Conservation (phyloP, 768 basidiomycete species). For the Trametes punicea region DNA sequence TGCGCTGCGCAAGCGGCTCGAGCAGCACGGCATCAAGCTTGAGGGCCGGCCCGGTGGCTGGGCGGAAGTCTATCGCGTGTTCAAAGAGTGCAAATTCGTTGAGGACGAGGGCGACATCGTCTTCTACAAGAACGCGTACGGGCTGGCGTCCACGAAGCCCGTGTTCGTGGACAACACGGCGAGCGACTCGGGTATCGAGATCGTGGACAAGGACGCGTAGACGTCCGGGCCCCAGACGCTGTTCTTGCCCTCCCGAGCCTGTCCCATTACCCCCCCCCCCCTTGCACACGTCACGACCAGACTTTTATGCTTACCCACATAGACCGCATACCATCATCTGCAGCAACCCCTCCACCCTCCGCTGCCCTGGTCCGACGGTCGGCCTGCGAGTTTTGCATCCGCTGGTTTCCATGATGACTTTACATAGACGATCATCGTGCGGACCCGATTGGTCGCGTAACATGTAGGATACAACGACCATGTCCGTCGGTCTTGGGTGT, state of each 20-base stretch:
- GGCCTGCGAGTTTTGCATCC: too few species aligned
- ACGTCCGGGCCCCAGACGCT: background rate
- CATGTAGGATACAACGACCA: background rate
- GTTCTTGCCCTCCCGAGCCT: background rate
- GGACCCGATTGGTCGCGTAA: background rate
- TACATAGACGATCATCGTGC: too few species aligned
- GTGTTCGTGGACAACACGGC: slow-evolving; percentile 56
- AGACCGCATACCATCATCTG: background rate
- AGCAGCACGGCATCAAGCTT: slow-evolving; percentile 54
- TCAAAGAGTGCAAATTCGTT: slow-evolving; percentile 85
- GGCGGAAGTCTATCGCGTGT: slow-evolving; percentile 77
- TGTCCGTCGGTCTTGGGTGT: background rate
- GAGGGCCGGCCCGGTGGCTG: slow-evolving; percentile 76
- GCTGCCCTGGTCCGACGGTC: too few species aligned
- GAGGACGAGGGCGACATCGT: slow-evolving; percentile 91
- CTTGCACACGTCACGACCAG: background rate
- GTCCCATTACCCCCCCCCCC: background rate
- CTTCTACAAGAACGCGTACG: slow-evolving; percentile 87
- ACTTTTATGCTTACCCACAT: background rate
- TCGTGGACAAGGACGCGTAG: slow-evolving; percentile 33
- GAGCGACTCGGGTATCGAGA: slow-evolving; percentile 68
- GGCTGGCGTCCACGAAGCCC: slow-evolving; percentile 69
- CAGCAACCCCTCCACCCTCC: background rate
- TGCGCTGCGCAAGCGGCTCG: slow-evolving; percentile 75
- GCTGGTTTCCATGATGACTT: too few species aligned